Base-by-base conservation (phyloP, 306 rosid genomes). In the Hippophae gyantsensis region DNA sequence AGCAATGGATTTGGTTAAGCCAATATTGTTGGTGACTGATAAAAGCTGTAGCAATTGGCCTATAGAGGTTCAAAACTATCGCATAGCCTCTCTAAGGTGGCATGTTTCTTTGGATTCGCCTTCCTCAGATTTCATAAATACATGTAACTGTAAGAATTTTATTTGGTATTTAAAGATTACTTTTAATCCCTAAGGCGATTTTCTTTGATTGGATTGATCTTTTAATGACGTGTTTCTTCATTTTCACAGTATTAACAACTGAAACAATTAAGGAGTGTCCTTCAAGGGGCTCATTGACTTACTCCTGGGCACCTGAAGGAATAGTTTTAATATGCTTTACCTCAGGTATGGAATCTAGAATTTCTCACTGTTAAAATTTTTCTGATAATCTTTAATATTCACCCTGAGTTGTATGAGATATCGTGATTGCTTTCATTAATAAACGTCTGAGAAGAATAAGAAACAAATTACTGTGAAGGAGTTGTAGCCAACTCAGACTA, bases 311-410 rank as follows among this genome's bases (percentile, higher is more conserved):
- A 50, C 77, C 82, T 3, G 78, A 85, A 48, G 84, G 82, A 4
- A 74, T 77, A 66, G 93, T 66, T 42, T 56, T 92, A 49, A 76
- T 92, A 54, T 92, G 93, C 82, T 92, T 87, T 65, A 92, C 96
- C 65, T 92, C 98, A 76, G 98, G 98, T 81, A 69, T 27, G 49
- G 12, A 52, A 6, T 54, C n/a, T 49, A 32, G 45, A 51, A 42
- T 61, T 18, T 42, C 54, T 57, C 13, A 45, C 48, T 53, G 43
- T 47, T 42, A 48, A 25, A 42, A 5, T 38, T 51, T 10, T 13
- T 5, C 14, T 23, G 14, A 3, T 49, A 12, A 49, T 9, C 43
- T 52, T 14, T 56, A 8, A 50, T 25, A 65, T 64, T 25, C 54
- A 47, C 32, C 10, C 42, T 43, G 54, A 13, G 68, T 43, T 6